phyloP scores from a whole-genome alignment of 169 alveolate species.

The Cryptosporidium ubiquitum region DNA sequence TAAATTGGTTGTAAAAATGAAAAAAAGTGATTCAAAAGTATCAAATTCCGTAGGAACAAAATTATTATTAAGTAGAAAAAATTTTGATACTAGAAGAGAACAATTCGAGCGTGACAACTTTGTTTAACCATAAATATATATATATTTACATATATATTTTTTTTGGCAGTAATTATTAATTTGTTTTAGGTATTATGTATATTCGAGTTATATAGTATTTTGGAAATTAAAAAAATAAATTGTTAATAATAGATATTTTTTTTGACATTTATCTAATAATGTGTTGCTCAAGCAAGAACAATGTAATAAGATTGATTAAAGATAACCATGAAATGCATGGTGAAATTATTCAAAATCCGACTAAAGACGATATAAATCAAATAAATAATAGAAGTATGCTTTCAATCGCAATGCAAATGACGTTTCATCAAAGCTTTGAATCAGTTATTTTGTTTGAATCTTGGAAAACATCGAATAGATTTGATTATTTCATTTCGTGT shows the following conservation, averaged over 20 bases:
- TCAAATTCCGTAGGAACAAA: constrained; percentile 8
- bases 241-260: too few relatives aligned
- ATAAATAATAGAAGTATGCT: constrained; percentile 11
- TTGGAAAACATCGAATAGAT: constrained; percentile 43
- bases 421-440: constrained; percentile 57
- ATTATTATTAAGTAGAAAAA: constrained; percentile 27
- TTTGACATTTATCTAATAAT: background rate
- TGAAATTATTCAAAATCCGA: constrained; percentile 2
- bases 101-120: constrained; percentile 46
- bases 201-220: constrained; percentile 4
- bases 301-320: background rate
- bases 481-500: constrained; percentile 38
- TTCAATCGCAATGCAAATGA: constrained; percentile 64
- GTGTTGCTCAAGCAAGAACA: constrained; percentile 45
- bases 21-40: background rate
- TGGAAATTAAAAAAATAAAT: background rate
- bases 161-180: background rate
- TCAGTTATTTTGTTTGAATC: constrained; percentile 50
- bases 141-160: too few relatives aligned
- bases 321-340: constrained; percentile 2
- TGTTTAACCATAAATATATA: too few relatives aligned
- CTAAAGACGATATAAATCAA: constrained; percentile 19
- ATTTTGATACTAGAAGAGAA: constrained; percentile 58
- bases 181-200: background rate
- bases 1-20: background rate